phyloP scores from a whole-genome alignment of 176 grass and related monocot genomes.

The Avena insularis region DNA sequence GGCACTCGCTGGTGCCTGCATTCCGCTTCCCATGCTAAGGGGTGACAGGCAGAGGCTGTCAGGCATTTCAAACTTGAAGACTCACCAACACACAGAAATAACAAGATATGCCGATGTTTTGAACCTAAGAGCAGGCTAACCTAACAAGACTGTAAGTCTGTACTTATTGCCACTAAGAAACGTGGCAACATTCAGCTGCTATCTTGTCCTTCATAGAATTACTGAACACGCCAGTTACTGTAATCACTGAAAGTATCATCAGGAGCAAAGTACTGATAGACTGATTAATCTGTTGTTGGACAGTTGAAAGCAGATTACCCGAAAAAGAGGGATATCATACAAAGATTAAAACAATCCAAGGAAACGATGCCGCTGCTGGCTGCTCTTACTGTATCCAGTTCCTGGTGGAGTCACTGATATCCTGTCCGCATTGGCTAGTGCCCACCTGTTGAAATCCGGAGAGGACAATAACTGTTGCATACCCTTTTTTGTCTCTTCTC shows the following conservation, averaged over 20 bases:
- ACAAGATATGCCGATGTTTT: slow-evolving; percentile 23
- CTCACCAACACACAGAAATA: slow-evolving; percentile 20
- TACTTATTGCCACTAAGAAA: slow-evolving; percentile 41
- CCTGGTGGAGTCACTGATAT: slow-evolving; percentile 65
- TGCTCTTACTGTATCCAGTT: slow-evolving; percentile 48
- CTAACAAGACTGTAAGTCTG: slow-evolving; percentile 34
- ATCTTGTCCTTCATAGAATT: slow-evolving; percentile 27
- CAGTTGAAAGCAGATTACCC: slow-evolving; percentile 32
- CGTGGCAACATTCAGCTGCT: slow-evolving; percentile 33
- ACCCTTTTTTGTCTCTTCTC: slow-evolving; percentile 70
- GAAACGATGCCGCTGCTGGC: slow-evolving; percentile 45
- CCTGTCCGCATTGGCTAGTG: slow-evolving; percentile 63
- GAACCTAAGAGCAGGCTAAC: not conserved
- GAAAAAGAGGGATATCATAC: slow-evolving; percentile 18
- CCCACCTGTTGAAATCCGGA: slow-evolving; percentile 86
- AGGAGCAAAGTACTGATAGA: not conserved
- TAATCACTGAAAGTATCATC: slow-evolving; percentile 17
- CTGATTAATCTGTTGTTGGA: not conserved
- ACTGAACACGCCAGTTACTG: slow-evolving; percentile 4
- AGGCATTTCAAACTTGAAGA: slow-evolving; percentile 2
- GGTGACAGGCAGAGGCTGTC: not conserved
- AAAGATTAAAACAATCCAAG: slow-evolving; percentile 61
- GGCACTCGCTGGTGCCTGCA: not conserved
- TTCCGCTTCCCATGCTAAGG: not conserved
- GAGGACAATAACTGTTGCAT: slow-evolving; percentile 73